Evolutionary conservation across 2,329 filamentous ascomycete species (phyloP).

Genomic region (Beauveria bassiana): DNA sequence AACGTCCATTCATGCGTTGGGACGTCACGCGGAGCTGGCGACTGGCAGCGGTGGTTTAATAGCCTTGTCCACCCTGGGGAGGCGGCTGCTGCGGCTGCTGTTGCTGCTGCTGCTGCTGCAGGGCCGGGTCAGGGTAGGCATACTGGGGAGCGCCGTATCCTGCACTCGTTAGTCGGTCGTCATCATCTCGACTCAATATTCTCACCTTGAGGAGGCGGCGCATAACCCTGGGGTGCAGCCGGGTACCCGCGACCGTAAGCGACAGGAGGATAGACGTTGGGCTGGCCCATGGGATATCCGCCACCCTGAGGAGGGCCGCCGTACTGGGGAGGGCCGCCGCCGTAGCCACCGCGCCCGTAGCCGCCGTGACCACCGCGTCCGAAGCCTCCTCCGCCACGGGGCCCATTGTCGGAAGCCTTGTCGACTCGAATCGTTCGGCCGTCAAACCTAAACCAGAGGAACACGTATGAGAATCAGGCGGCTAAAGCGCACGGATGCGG

Average conservation of each 20-base stretch:
- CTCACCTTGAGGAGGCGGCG: constrained; percentile 33
- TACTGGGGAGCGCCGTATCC: constrained; percentile 34
- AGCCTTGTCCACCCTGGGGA: constrained; percentile 30
- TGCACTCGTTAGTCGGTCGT: constrained; percentile 15
- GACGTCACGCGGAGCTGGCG: background rate
- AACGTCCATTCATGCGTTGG: background rate
- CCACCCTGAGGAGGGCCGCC: constrained; percentile 29
- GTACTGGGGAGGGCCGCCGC: constrained; percentile 30
- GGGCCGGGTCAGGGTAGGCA: constrained; percentile 39
- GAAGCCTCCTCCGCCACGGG: constrained; percentile 48
- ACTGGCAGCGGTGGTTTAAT: constrained; percentile 24
- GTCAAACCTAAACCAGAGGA: constrained; percentile 62
- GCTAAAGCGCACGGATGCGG: constrained; percentile 11
- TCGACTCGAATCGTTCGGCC: constrained; percentile 92
- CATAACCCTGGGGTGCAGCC: constrained; percentile 27
- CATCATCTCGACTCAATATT: constrained; percentile 13
- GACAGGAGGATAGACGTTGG: constrained; percentile 30
- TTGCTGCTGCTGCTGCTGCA: constrained; percentile 31
- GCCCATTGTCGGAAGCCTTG: constrained; percentile 77
- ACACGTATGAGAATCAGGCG: constrained; percentile 11
- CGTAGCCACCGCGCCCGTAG: constrained; percentile 35
- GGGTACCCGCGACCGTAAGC: constrained; percentile 32
- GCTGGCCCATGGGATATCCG: constrained; percentile 26
- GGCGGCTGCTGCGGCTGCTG: constrained; percentile 20
- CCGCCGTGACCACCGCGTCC: constrained; percentile 33